A percentile compares a stretch with the other conserved stretches of the same genome.
phyloP scores from a whole-genome alignment of 1,284 basidiomycete species.

The Papiliotrema laurentii region DNA sequence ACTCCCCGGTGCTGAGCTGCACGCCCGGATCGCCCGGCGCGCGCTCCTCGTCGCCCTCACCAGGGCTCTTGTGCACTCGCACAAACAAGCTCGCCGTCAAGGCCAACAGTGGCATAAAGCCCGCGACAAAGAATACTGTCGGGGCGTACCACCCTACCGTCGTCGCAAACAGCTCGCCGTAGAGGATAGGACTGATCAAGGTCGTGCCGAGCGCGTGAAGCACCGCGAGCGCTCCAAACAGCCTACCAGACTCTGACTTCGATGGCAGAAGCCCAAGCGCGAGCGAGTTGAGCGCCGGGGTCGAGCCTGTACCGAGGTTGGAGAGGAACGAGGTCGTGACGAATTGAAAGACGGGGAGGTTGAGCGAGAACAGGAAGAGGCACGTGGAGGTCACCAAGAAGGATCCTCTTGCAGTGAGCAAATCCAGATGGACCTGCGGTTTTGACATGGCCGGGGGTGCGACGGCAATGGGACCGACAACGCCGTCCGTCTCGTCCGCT shows the following conservation, averaged over 20 bases:
- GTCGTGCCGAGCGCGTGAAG: conserved; percentile 37
- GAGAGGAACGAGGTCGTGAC: conserved; percentile 27
- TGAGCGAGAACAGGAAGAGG: conserved; percentile 53
- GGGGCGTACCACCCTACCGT: conserved; percentile 40
- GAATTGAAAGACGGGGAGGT: conserved; percentile 26
- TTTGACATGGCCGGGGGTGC: conserved; percentile 3
- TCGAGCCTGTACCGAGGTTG: conserved; percentile 32
- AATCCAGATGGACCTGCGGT: conserved; percentile 41
- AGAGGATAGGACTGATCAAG: conserved; percentile 40
- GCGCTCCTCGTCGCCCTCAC: too few species aligned
- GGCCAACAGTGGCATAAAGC: conserved; percentile 18
- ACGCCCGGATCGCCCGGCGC: too few species aligned
- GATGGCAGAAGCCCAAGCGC: conserved; percentile 40
- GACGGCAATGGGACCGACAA: neutral
- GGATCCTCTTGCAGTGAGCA: conserved; percentile 39
- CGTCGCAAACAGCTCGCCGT: conserved; percentile 34
- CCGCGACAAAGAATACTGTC: conserved; percentile 37
- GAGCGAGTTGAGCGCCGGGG: conserved; percentile 41
- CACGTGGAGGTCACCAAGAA: conserved; percentile 56
- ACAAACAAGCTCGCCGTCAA: conserved; percentile 23
- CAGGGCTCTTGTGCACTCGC: conserved; percentile 9
- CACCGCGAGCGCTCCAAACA: conserved; percentile 46
- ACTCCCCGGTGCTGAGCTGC: too few species aligned
- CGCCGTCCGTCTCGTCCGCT: neutral
- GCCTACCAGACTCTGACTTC: conserved; percentile 35